These are phyloP conservation scores for Berkeleyomyces basicola DNA, from an alignment of 2,329 filamentous ascomycete genomes.

Conservation along the genomic window DNA sequence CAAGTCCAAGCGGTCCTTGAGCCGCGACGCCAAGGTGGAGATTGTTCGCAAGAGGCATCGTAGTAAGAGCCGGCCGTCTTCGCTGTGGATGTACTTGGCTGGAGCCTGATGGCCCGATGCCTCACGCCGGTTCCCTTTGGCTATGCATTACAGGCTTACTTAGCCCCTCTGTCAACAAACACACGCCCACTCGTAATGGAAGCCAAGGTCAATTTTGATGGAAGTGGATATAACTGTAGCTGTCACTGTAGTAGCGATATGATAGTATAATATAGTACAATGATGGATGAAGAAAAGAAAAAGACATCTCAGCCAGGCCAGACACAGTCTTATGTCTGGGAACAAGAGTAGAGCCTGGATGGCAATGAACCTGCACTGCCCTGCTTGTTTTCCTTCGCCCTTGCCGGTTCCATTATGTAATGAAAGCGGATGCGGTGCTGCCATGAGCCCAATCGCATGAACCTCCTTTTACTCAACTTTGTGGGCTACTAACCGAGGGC, in stretches of 20 bases:
- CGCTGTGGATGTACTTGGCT: slow-evolving; percentile 40
- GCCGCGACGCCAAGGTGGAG: slow-evolving; percentile 27
- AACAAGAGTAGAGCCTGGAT: background rate
- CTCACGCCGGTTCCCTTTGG: background rate
- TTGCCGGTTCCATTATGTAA: background rate
- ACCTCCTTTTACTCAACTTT: slow-evolving; percentile 6
- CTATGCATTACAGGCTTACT: background rate
- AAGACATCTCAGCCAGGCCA: background rate
- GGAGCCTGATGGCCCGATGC: slow-evolving; percentile 24
- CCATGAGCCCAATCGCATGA: background rate
- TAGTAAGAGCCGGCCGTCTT: slow-evolving; percentile 39
- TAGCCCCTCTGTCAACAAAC: background rate
- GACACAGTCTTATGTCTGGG: too few species aligned
- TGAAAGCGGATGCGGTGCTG: background rate
- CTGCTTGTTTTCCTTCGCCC: background rate
- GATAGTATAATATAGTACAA: background rate
- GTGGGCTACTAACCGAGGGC: slow-evolving; percentile 7
- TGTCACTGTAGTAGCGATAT: background rate
- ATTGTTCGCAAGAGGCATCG: slow-evolving; percentile 42
- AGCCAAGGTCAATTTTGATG: background rate
- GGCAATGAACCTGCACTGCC: background rate
- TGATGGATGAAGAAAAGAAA: background rate
- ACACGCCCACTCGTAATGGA: background rate
- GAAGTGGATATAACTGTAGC: slow-evolving; percentile 1
- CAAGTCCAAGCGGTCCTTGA: background rate